Conservation (phyloP, 2,329 filamentous ascomycete genomes). For the Cladophialophora yegresii region DNA sequence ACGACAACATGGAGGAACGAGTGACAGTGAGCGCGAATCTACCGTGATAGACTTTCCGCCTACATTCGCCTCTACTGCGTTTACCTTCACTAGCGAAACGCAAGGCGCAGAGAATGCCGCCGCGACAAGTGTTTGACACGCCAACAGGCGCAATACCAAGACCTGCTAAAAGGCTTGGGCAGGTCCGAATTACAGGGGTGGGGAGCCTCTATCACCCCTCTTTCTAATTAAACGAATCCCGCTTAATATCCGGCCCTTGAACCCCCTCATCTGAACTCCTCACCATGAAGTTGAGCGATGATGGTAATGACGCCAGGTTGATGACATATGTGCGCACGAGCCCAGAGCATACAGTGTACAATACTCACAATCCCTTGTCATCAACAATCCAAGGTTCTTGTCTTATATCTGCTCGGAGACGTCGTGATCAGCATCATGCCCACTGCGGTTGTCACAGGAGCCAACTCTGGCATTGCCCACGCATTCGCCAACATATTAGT, state of each 20-base stretch:
- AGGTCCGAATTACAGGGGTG: background rate
- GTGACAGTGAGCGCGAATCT: background rate
- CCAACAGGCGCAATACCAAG: constrained; percentile 1
- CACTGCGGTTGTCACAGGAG: constrained; percentile 47
- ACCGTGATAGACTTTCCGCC: background rate
- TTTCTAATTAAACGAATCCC: background rate
- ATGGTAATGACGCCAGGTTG: background rate
- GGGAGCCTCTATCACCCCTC: background rate
- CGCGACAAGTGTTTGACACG: background rate
- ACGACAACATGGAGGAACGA: background rate
- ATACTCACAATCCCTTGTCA: background rate
- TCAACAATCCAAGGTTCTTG: background rate
- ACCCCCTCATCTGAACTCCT: background rate
- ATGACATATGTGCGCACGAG: background rate
- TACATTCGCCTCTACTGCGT: constrained; percentile 1
- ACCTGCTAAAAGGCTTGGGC: constrained; percentile 4
- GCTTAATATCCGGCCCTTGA: background rate
- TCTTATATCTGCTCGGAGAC: background rate
- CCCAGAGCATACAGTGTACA: background rate
- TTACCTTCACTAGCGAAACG: background rate
- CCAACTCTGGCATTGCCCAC: constrained; percentile 47
- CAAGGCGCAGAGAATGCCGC: constrained; percentile 6
- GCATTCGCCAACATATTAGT: constrained; percentile 39
- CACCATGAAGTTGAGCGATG: background rate
- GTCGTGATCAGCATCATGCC: constrained; percentile 37